Evolutionary conservation across 2,329 filamentous ascomycete genomes (phyloP).

Genomic region (Cladosporium sp.): DNA sequence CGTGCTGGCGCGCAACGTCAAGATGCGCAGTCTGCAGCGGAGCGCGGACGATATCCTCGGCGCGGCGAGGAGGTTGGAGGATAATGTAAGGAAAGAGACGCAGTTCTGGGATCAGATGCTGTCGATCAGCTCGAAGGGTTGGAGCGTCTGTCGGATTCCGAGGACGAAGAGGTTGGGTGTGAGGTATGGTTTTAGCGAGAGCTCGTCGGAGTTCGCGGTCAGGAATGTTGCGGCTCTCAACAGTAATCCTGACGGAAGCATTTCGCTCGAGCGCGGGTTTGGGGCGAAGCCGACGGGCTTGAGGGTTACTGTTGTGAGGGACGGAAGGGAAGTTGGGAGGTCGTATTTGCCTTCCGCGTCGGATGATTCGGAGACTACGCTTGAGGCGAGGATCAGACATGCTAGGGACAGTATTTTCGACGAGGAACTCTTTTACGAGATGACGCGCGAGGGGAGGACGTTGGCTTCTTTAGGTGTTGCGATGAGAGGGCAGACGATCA

Average conservation of each 20-base stretch:
- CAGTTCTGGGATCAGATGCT: constrained; percentile 88
- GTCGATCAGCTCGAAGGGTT: constrained; percentile 75
- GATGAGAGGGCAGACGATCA: constrained; percentile 48
- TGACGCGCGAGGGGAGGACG: constrained; percentile 73
- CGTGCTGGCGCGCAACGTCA: constrained; percentile 63
- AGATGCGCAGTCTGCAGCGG: constrained; percentile 70
- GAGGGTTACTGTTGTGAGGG: constrained; percentile 61
- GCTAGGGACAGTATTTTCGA: constrained; percentile 76
- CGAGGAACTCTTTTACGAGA: constrained; percentile 86
- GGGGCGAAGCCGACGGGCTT: constrained; percentile 55
- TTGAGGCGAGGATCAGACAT: constrained; percentile 67
- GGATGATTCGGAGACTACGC: constrained; percentile 49
- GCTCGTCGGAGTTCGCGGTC: constrained; percentile 55
- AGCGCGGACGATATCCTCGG: constrained; percentile 70
- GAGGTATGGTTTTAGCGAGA: constrained; percentile 83
- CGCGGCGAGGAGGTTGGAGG: constrained; percentile 67
- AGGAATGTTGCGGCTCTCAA: constrained; percentile 78
- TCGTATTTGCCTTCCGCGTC: constrained; percentile 37
- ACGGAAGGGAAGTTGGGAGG: constrained; percentile 55
- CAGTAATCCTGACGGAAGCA: constrained; percentile 67
- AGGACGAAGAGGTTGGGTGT: constrained; percentile 73
- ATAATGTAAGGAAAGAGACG: constrained; percentile 74
- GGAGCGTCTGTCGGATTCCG: constrained; percentile 77
- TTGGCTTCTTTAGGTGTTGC: constrained; percentile 68
- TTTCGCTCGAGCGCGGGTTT: constrained; percentile 67